These are phyloP conservation scores for Brassica carinata DNA, from an alignment of 345 rosid species.

Conservation along the genomic window DNA sequence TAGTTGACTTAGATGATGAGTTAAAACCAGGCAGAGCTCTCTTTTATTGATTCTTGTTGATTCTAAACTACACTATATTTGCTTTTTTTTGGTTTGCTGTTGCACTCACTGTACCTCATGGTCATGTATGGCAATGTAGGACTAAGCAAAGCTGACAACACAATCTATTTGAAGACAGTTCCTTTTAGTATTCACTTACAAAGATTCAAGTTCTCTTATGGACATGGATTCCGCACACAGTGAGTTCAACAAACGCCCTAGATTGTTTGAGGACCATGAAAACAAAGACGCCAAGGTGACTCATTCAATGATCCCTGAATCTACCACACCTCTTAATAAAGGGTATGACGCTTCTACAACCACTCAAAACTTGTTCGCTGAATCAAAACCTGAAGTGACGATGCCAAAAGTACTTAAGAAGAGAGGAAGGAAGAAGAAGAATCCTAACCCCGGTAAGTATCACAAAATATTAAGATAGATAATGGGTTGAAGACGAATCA, in stretches of 20 bases:
- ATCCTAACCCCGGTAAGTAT: slow-evolving; percentile 62
- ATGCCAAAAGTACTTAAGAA: slow-evolving; percentile 52
- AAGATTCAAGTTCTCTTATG: slow-evolving; percentile 34
- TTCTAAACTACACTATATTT: neutral
- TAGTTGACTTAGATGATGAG: neutral
- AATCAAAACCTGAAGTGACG: slow-evolving; percentile 41
- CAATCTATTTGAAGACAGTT: slow-evolving; percentile 65
- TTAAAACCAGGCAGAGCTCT: neutral
- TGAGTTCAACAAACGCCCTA: slow-evolving; percentile 58
- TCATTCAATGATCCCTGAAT: slow-evolving; percentile 37
- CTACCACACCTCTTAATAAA: slow-evolving; percentile 34
- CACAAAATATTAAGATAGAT: too few species aligned
- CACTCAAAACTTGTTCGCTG: slow-evolving; percentile 54
- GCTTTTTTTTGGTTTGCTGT: slow-evolving; percentile 38
- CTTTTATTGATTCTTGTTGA: neutral
- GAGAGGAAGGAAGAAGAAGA: slow-evolving; percentile 69
- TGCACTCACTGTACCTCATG: slow-evolving; percentile 67
- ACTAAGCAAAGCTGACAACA: slow-evolving; percentile 63
- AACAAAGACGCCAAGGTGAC: slow-evolving; percentile 46
- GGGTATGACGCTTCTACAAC: slow-evolving; percentile 46
- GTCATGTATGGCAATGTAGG: slow-evolving; percentile 50
- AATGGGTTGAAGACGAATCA: too few species aligned
- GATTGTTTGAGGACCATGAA: slow-evolving; percentile 64
- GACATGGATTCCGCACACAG: slow-evolving; percentile 37
- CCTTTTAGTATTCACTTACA: neutral